phyloP scores from a whole-genome alignment of 2,329 filamentous ascomycete genomes.

The Monilinia fructicola region DNA sequence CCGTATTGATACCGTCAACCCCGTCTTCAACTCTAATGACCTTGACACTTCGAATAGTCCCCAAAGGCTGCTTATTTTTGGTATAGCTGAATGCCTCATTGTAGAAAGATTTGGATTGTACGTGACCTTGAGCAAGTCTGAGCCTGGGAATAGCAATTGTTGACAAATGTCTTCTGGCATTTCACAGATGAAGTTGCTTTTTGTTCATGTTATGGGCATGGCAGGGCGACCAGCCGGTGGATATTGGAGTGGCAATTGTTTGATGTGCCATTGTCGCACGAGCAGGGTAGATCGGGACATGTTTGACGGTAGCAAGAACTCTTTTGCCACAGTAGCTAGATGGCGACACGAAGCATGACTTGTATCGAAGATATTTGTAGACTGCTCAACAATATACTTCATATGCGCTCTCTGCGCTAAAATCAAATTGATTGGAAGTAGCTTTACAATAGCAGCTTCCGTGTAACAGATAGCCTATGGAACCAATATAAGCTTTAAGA shows the following conservation, averaged over 20 bases:
- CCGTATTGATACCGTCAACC: slow-evolving; percentile 48
- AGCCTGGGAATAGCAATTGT: not conserved
- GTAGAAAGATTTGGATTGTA: not conserved
- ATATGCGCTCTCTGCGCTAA: not conserved
- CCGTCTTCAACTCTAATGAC: slow-evolving; percentile 50
- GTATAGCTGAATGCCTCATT: not conserved
- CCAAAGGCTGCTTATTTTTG: slow-evolving; percentile 26
- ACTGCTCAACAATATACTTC: not conserved
- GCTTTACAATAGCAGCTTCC: not conserved
- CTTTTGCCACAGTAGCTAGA: not conserved
- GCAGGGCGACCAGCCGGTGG: not conserved
- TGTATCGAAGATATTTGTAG: not conserved
- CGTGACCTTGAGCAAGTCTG: not conserved
- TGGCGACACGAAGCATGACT: not conserved
- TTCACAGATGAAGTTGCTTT: not conserved
- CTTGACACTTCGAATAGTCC: slow-evolving; percentile 24
- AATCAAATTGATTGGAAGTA: not conserved
- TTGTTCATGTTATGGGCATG: not conserved
- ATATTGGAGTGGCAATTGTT: not conserved
- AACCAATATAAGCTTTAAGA: no score
- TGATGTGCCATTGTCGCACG: not conserved
- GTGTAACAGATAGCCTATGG: no score
- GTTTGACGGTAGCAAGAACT: not conserved
- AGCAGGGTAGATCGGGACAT: not conserved
- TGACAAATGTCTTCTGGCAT: not conserved